phyloP scores from a whole-genome alignment of 2,329 filamentous ascomycete species.

The Rhynchosporium secalis region DNA sequence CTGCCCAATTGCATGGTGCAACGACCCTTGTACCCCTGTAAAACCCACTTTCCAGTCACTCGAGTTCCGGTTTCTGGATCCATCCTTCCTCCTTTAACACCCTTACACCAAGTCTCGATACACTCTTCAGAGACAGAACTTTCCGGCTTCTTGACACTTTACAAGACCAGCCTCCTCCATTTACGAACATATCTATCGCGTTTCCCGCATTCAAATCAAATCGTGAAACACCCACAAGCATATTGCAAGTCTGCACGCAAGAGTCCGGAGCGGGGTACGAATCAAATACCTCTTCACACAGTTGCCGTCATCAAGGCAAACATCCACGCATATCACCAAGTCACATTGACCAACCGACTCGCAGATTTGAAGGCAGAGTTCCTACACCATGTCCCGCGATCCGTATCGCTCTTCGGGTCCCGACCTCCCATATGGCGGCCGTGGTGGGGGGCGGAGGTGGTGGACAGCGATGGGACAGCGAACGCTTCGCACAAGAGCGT shows the following conservation, averaged over 20 bases:
- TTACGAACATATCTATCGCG: conserved; percentile 15
- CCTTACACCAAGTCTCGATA: conserved; percentile 13
- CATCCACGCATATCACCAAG: background rate
- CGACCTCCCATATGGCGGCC: conserved; percentile 41
- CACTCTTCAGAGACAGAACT: conserved; percentile 18
- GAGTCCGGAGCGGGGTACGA: conserved; percentile 15
- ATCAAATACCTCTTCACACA: conserved; percentile 5
- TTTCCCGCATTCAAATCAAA: conserved; percentile 3
- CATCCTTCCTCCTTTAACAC: conserved; percentile 21
- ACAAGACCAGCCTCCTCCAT: conserved; percentile 23
- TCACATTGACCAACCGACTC: background rate
- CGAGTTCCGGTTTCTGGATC: conserved; percentile 23
- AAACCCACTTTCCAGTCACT: conserved; percentile 15
- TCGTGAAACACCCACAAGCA: background rate
- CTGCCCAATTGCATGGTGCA: conserved; percentile 14
- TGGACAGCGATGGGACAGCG: conserved; percentile 53
- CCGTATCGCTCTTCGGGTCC: conserved; percentile 38
- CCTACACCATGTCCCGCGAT: conserved; percentile 36
- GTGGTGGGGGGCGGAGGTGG: conserved; percentile 33
- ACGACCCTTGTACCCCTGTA: conserved; percentile 6
- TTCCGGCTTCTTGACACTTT: conserved; percentile 22
- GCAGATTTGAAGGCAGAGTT: background rate
- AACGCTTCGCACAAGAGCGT: conserved; percentile 51
- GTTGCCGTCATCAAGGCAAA: background rate
- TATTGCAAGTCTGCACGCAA: background rate